Evolutionary conservation across 768 basidiomycete species (phyloP).

Genomic region (Fibroporia radiculosa): DNA sequence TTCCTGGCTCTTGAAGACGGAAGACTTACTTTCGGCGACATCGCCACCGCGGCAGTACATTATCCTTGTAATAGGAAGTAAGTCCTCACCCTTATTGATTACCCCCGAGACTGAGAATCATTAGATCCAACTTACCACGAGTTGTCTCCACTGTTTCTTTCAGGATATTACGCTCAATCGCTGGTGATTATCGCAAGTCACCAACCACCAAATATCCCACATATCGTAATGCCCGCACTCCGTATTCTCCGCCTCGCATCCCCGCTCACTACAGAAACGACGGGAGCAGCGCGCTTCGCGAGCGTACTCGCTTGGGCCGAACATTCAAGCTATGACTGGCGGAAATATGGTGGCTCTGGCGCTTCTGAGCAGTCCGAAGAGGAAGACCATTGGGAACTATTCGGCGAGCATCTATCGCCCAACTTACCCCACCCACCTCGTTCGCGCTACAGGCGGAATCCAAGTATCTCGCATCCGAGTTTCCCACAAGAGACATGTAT

Average conservation of each 20-base stretch:
- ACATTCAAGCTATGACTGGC: slow-evolving; percentile 30
- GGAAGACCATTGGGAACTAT: slow-evolving; percentile 18
- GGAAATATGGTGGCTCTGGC: slow-evolving; percentile 22
- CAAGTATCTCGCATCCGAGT: too few species aligned
- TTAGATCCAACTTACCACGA: slow-evolving; percentile 26
- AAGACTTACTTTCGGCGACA: slow-evolving; percentile 15
- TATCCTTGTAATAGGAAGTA: slow-evolving; percentile 31
- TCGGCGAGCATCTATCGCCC: slow-evolving; percentile 9
- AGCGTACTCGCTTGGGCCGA: slow-evolving; percentile 33
- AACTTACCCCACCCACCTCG: not conserved
- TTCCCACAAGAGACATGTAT: not conserved
- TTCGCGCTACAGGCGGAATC: slow-evolving; percentile 19
- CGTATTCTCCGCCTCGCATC: slow-evolving; percentile 26
- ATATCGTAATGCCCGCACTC: slow-evolving; percentile 22
- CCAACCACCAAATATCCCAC: slow-evolving; percentile 23
- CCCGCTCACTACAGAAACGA: slow-evolving; percentile 26
- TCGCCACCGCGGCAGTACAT: slow-evolving; percentile 23
- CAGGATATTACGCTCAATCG: slow-evolving; percentile 27
- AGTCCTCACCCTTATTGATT: slow-evolving; percentile 7
- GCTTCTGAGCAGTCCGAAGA: slow-evolving; percentile 19
- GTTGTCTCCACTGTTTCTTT: slow-evolving; percentile 26
- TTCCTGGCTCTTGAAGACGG: slow-evolving; percentile 18
- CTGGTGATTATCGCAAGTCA: slow-evolving; percentile 32
- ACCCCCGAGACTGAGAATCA: slow-evolving; percentile 1
- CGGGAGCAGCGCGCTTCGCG: slow-evolving; percentile 28